phyloP scores from a whole-genome alignment of 345 rosid species.

The Linum lewisii region DNA sequence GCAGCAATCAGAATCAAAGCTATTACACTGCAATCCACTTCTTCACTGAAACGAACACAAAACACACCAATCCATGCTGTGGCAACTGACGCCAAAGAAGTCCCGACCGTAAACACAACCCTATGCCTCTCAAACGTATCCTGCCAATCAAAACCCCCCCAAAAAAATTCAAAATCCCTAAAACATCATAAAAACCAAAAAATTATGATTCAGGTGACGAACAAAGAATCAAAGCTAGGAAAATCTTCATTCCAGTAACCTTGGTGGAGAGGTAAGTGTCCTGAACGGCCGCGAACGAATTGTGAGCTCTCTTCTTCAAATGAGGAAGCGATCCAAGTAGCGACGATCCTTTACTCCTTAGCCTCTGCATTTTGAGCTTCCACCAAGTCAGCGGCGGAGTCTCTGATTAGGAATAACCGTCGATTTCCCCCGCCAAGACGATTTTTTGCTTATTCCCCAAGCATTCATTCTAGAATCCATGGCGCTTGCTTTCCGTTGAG shows the following conservation, averaged over 20 bases:
- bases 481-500: too few species aligned
- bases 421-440: too few species aligned
- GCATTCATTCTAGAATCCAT: too few species aligned
- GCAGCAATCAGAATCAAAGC: background rate
- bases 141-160: conserved; percentile 19
- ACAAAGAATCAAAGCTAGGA: background rate
- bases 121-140: conserved; percentile 80
- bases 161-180: background rate
- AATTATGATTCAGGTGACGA: background rate
- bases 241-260: conserved; percentile 19
- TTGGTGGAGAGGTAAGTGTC: conserved; percentile 77
- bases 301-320: conserved; percentile 58
- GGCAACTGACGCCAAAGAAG: conserved; percentile 84
- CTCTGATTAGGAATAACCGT: too few species aligned
- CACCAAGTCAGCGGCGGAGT: too few species aligned
- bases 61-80: conserved; percentile 85
- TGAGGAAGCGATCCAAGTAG: conserved; percentile 40
- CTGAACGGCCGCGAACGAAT: conserved; percentile 67
- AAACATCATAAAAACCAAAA: background rate
- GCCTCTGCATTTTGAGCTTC: conserved; percentile 38
- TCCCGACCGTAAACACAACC: conserved; percentile 81
- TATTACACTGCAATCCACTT: background rate
- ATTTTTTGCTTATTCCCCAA: too few species aligned
- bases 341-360: conserved; percentile 47
- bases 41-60: background rate